Evolutionary conservation across 192 early-diverging fungal genomes (phyloP), one percentile per base, ranked within the genome.

Genomic region (Coemansia sp.): DNA sequence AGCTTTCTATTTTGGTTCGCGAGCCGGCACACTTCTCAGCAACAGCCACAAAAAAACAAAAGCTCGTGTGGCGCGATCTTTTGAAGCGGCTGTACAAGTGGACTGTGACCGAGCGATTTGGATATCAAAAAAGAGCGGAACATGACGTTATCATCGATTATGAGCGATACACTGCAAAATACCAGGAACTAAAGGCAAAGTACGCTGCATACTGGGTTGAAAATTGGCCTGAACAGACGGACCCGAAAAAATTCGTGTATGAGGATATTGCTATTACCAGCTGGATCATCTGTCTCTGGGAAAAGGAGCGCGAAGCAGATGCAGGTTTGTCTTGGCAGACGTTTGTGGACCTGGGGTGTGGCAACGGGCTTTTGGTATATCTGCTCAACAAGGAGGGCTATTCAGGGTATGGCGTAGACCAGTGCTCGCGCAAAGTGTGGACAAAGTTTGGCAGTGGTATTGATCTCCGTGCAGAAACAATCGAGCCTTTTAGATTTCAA

Each of bases 201-300:
- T 87, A 95, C 67, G 88, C 86, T 7, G 63, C 77, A 20, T 63
- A 80, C 59, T 87, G 88, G 84, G 87, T 94, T 6, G 71, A 79
- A 52, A 83, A 81, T 33, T 95, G 93, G 93, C 81, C 90, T 0
- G 92, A 94, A 66, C 87, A 88, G 70, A 94, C 92, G 1, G 93
- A 95, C 66, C 87, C 93, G 3, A 72, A 70, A 42, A 95, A 95
- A 62, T 91, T 90, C 81, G 90, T 95, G 8, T 92, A 85, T 72
- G 93, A 95, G 75, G 93, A 95, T 62, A 87, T 95, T 70, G 89
- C 87, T 2, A 94, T 95, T 64, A 92, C 93, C 25, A 89, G 87
- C 48, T 95, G 87, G 85, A 68, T 95, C 39, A 86, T 92, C 15
- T 87, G 86, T 31, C 72, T 95, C 53, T 95, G 92, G 91, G 61